These are phyloP conservation scores for Nemania abortiva DNA, from an alignment of 2,329 filamentous ascomycete genomes.

Conservation along the genomic window DNA sequence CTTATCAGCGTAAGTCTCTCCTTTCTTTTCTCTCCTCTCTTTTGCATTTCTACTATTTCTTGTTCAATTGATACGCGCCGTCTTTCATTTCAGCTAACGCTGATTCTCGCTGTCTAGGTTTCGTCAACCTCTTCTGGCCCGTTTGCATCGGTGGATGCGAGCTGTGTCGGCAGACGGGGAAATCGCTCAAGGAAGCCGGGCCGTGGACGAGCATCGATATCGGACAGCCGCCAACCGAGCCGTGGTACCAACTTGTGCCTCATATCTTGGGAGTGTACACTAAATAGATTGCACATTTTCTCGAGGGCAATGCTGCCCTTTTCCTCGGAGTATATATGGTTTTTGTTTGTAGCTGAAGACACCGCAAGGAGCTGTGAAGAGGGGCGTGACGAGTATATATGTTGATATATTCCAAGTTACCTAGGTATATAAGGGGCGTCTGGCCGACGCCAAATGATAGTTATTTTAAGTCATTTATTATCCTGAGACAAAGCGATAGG, in stretches of 20 bases:
- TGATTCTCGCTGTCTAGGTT: constrained; percentile 51
- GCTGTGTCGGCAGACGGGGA: constrained; percentile 62
- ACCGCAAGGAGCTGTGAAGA: neutral
- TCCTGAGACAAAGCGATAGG: too few relatives aligned
- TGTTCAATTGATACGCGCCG: neutral
- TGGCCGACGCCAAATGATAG: too few relatives aligned
- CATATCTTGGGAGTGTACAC: constrained; percentile 66
- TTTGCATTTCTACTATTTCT: neutral
- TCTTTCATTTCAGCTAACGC: constrained; percentile 5
- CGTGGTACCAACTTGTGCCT: constrained; percentile 59
- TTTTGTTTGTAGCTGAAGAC: neutral
- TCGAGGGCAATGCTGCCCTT: neutral
- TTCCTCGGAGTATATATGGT: neutral
- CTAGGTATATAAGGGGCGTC: too few relatives aligned
- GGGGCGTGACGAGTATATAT: too few relatives aligned
- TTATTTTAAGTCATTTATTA: too few relatives aligned
- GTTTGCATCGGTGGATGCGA: constrained; percentile 64
- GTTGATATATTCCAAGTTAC: too few relatives aligned
- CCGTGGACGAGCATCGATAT: constrained; percentile 65
- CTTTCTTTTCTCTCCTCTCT: neutral
- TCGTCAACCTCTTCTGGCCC: constrained; percentile 67
- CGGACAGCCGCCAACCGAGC: constrained; percentile 55
- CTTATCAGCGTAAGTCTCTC: constrained; percentile 65
- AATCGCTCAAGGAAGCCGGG: constrained; percentile 61
- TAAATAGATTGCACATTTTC: constrained; percentile 54